Evolutionary conservation across 1,284 basidiomycete species (phyloP), one percentile per base, ranked within the genome.

Genomic region (Cystobasidium slooffiae): DNA sequence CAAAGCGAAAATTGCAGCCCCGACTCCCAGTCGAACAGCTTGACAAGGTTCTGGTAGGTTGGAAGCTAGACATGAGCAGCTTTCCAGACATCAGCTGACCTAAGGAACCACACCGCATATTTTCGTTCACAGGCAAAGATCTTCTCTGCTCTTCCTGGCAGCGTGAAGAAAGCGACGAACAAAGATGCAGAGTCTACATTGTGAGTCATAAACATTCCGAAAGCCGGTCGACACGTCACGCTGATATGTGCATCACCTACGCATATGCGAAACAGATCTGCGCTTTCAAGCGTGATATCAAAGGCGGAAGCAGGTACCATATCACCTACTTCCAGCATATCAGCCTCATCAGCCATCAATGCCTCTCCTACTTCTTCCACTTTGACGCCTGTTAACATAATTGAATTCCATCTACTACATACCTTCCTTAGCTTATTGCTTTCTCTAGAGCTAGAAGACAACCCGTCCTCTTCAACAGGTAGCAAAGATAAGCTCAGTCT

Each of bases 341-440:
- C 61, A 49, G 24, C 8, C 6, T 7, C 22, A 37, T 63, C 61
- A 24, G 44, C 20, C 8, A 52, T 53, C 3, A 43, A 49, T 10
- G 46, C 47, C 6, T 55, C 37, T 12, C 69, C 52, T 53, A 24
- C 47, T 24, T 55, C 66, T 6, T 49, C 66, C 16, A 24, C 44
- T 24, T n/a, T 62, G 39, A 70, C 44, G 6, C 70, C 70, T 37
- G 70, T 65, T 3, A 55, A 44, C 22, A 55, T 64, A 12, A 52
- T 73, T 5, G 70, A 73, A 41, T 31, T 55, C n/a, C 70, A 66
- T 20, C 44, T 73, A 44, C 43, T 73, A 6, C 39, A 58, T 53
- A 59, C 53, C 51, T 73, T 65, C 53, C 53, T 73, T 6, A 39
- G 22, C 6, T 43, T 73, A 18, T 46, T 73, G 8, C 20, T 73